A percentile compares a stretch with the other conserved stretches of the same genome.
Evolutionary conservation across 83 land plant species (phyloP).

Genomic region (Picea abies): DNA sequence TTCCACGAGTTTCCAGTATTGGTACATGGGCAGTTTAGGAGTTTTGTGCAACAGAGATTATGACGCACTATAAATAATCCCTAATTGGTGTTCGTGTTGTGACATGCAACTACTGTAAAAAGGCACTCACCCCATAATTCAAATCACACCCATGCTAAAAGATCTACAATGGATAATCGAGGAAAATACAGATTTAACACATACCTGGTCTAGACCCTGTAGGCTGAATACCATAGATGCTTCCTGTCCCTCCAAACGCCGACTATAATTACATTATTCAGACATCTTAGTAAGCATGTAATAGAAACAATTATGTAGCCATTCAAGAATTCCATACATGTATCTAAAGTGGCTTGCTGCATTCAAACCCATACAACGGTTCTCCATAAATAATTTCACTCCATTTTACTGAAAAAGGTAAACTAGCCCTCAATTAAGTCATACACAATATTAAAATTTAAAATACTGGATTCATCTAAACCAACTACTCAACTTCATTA

Average conservation of each 20-base stretch:
- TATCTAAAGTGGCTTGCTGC: not conserved
- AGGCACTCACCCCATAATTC: too few species aligned
- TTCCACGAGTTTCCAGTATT: too few species aligned
- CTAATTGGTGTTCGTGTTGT: too few species aligned
- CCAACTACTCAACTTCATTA: not conserved
- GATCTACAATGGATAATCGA: not conserved
- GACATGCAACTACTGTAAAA: too few species aligned
- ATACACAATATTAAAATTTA: not conserved
- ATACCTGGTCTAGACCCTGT: conserved; percentile 50
- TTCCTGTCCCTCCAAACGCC: conserved; percentile 61
- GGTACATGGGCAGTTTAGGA: too few species aligned
- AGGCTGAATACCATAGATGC: conserved; percentile 44
- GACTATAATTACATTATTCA: conserved; percentile 21
- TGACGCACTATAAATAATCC: too few species aligned
- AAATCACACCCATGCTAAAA: not conserved
- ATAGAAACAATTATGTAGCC: not conserved
- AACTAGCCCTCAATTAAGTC: not conserved
- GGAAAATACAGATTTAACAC: conserved; percentile 4
- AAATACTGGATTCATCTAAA: not conserved
- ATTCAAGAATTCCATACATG: not conserved
- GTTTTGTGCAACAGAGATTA: too few species aligned
- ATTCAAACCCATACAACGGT: not conserved
- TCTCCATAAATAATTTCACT: not conserved
- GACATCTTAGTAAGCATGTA: not conserved
- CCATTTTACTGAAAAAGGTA: not conserved